Conservation (phyloP, 768 basidiomycete species). For the Lactarius hatsudake region DNA sequence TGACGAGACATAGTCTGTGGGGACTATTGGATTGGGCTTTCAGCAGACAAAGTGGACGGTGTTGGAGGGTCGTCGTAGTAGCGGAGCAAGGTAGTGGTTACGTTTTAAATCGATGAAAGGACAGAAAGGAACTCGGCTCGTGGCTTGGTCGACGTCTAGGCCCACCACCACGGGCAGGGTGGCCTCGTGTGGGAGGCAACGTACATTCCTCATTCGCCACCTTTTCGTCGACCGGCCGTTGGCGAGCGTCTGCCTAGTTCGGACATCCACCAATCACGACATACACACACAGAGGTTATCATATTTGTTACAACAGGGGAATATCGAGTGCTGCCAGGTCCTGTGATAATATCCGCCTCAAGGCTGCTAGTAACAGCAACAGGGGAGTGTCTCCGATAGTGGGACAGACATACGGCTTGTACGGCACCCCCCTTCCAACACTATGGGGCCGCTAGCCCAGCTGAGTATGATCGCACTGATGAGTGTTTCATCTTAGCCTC, state of each 20-base stretch:
- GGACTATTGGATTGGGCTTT: background rate
- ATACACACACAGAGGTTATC: background rate
- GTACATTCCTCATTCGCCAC: background rate
- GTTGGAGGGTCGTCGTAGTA: constrained; percentile 1
- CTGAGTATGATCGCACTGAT: background rate
- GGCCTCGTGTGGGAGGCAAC: background rate
- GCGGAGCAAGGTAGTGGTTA: background rate
- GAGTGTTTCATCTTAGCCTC: background rate
- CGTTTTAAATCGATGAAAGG: constrained; percentile 6
- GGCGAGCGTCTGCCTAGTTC: background rate
- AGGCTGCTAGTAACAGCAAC: background rate
- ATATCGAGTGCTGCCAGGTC: background rate
- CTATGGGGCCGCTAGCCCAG: background rate
- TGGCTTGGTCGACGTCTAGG: background rate
- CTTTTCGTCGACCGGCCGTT: background rate
- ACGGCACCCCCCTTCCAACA: background rate
- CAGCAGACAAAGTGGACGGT: background rate
- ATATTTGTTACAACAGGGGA: background rate
- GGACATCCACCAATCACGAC: background rate
- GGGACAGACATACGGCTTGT: background rate
- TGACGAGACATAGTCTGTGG: background rate
- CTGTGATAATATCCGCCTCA: background rate
- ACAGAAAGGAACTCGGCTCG: background rate
- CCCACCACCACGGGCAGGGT: background rate
- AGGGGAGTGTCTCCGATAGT: background rate